These are phyloP conservation scores for Trichoderma gracile DNA, from an alignment of 2,329 filamentous ascomycete genomes.

Conservation along the genomic window DNA sequence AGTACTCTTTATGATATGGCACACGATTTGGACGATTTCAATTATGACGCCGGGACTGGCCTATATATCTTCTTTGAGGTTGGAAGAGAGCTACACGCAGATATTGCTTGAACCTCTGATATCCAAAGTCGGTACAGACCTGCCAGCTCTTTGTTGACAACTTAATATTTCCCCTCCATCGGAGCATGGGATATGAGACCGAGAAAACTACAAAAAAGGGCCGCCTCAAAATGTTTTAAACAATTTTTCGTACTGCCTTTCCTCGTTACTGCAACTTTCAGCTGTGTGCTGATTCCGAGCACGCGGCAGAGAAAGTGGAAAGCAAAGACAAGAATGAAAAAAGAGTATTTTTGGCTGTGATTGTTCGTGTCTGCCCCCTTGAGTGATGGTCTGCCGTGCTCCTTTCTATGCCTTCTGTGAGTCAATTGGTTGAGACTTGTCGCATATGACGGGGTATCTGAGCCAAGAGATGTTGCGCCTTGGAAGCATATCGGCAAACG, in stretches of 20 bases:
- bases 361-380: neutral
- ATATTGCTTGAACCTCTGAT: conserved; percentile 34
- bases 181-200: conserved; percentile 34
- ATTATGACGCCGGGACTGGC: conserved; percentile 38
- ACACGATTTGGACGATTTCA: conserved; percentile 44
- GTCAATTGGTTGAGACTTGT: too few species aligned
- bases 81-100: conserved; percentile 32
- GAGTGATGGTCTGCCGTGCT: neutral
- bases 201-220: conserved; percentile 27
- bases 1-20: conserved; percentile 43
- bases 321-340: conserved; percentile 39
- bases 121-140: conserved; percentile 34
- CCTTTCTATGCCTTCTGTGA: too few species aligned
- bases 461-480: neutral
- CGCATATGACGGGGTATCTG: neutral
- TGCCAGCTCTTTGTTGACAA: conserved; percentile 35
- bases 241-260: conserved; percentile 40
- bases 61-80: conserved; percentile 34
- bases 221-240: conserved; percentile 36
- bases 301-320: conserved; percentile 36
- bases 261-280: conserved; percentile 37
- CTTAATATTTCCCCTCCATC: conserved; percentile 36
- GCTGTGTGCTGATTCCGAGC: conserved; percentile 42
- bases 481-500: neutral
- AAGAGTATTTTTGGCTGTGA: conserved; percentile 35